Base-by-base conservation (phyloP, 371 early-diverging fungal species). In the Apophysomyces trapeziformis region DNA sequence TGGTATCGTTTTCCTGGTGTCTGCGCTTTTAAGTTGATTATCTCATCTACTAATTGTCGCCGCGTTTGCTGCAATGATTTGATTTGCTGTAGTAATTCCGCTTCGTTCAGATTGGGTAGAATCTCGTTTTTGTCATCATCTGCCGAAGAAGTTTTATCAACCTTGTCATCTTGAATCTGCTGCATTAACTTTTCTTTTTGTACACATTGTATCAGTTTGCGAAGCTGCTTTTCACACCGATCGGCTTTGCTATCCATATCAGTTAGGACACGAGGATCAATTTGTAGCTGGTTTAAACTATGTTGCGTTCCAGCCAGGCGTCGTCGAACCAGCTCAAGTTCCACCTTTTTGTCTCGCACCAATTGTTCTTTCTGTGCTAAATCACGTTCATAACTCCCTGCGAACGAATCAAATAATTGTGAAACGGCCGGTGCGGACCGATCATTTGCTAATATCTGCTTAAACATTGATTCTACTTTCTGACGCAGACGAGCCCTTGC, bases 381-480 rank as follows among this genome's bases (percentile, higher is more conserved):
- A 63, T 78, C 78, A 5, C 68, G 65, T 38, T 78, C 78, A 47
- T 78, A 78, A 32, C 71, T 73, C 38, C 70, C 68, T 37, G 76
- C 76, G 60, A 78, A 71, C 0, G 63, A 65, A 54, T 78, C 76
- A 63, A 78, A 78, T 4, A 71, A 60, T 37, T 75, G 70, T 13
- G 73, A 71, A n/a, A 75, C 71, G 7, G 71, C 67, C 4, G 72
- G 73, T 7, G 61, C 68, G 0, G 59, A 39, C 4, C 64, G 59
- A 41, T 65, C 67, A 54, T 66, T 67, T 12, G 64, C 60, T 16
- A 63, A 21, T 0, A 66, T 64, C 14, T 21, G 41, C 14, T 63
- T 66, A 45, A 64, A 64, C 71, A 67, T 63, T 38, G 64, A 45
- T 32, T 66, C 61, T 14, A 67, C 45, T 13, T 64, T 65, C 59